phyloP scores from a whole-genome alignment of 345 rosid genomes.

The Conringia planisiliqua region DNA sequence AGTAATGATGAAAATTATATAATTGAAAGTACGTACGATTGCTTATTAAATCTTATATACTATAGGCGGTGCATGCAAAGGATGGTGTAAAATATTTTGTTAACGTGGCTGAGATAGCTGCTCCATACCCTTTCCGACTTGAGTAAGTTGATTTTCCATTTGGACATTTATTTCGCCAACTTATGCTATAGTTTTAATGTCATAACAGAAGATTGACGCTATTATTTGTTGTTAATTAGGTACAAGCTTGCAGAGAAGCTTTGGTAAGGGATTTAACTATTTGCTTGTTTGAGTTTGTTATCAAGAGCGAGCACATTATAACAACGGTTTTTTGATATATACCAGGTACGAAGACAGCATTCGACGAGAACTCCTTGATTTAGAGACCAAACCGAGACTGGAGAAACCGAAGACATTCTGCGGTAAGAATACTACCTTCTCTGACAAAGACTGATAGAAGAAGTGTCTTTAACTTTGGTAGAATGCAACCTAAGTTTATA shows the following conservation, averaged over 20 bases:
- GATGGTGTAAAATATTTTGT: neutral
- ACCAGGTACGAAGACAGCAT: too few species aligned
- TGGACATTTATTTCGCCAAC: neutral
- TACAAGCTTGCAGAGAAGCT: neutral
- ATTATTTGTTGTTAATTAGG: neutral
- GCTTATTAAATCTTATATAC: neutral
- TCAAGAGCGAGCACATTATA: too few species aligned
- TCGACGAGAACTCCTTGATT: too few species aligned
- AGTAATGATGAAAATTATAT: neutral
- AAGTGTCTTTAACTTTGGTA: too few species aligned
- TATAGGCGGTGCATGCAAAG: neutral
- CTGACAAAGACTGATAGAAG: too few species aligned
- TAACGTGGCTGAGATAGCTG: neutral
- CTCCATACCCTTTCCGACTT: neutral
- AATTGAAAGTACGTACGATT: neutral
- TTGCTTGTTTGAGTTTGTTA: too few species aligned
- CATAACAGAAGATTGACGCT: neutral
- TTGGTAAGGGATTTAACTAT: too few species aligned
- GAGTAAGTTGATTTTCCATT: neutral
- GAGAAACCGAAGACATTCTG: too few species aligned
- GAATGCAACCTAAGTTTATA: neutral
- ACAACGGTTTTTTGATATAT: too few species aligned
- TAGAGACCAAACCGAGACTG: too few species aligned
- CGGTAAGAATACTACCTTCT: too few species aligned
- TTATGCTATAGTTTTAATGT: neutral